Evolutionary conservation across 306 rosid species (phyloP).

Genomic region (Vigna angularis): DNA sequence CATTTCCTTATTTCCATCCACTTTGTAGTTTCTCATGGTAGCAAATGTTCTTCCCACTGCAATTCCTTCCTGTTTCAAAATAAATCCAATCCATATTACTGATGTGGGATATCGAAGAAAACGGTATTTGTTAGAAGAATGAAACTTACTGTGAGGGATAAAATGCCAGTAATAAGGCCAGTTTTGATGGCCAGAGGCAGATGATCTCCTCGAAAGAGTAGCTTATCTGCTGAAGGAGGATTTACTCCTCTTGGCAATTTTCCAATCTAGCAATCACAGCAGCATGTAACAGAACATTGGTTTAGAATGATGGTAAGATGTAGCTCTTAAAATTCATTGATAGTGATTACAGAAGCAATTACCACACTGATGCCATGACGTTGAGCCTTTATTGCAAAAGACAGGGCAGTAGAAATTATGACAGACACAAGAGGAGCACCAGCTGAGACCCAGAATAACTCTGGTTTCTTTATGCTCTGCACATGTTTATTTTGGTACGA

Average conservation of each 20-base stretch:
- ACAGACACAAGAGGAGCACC: slow-evolving; percentile 90
- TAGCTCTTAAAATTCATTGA: background rate
- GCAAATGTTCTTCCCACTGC: slow-evolving; percentile 99
- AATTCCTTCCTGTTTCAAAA: slow-evolving; percentile 82
- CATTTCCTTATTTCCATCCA: slow-evolving; percentile 98
- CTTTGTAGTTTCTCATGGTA: slow-evolving; percentile 70
- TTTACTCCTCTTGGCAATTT: slow-evolving; percentile 72
- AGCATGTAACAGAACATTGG: slow-evolving; percentile 1
- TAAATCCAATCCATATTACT: no score
- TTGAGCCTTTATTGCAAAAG: slow-evolving; percentile 65
- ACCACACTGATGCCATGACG: slow-evolving; percentile 75
- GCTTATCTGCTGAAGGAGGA: slow-evolving; percentile 69
- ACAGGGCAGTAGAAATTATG: slow-evolving; percentile 68
- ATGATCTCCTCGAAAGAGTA: slow-evolving; percentile 56
- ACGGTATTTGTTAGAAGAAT: background rate
- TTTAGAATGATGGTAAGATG: background rate
- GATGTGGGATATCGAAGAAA: no score
- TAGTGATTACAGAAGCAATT: slow-evolving; percentile 28
- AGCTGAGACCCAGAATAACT: slow-evolving; percentile 88
- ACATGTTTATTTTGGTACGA: background rate
- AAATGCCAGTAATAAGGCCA: slow-evolving; percentile 75
- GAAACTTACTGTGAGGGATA: slow-evolving; percentile 78
- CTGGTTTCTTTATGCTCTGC: slow-evolving; percentile 74
- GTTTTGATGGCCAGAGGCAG: slow-evolving; percentile 67
- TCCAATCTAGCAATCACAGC: slow-evolving; percentile 67